Evolutionary conservation across 306 rosid species (phyloP).

Genomic region (Lathyrus oleraceus): DNA sequence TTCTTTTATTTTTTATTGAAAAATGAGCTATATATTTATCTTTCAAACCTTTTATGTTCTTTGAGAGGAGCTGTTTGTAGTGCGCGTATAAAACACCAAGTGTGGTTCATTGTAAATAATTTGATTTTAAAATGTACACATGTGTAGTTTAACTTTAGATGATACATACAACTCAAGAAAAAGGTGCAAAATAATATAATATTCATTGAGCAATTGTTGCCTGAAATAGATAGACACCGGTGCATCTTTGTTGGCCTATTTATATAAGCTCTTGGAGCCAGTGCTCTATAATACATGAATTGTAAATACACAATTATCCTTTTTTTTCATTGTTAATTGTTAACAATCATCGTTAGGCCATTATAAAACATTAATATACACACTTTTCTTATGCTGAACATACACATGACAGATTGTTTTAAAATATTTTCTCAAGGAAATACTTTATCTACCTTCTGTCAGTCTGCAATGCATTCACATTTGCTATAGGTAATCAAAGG

Average conservation of each 20-base stretch:
- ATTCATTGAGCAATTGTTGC: not conserved
- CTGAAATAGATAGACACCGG: not conserved
- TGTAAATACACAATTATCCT: not conserved
- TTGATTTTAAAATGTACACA: not conserved
- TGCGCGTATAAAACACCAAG: not conserved
- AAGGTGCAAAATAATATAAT: not conserved
- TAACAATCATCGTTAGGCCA: not conserved
- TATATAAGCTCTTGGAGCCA: not conserved
- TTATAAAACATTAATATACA: not conserved
- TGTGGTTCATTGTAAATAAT: not conserved
- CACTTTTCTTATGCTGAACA: not conserved
- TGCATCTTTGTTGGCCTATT: slow-evolving; percentile 1
- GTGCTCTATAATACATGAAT: not conserved
- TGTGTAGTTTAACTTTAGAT: not conserved
- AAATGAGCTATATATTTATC: not conserved
- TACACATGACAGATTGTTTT: not conserved
- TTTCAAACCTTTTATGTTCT: not conserved
- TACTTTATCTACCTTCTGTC: slow-evolving; percentile 7
- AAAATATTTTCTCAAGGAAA: not conserved
- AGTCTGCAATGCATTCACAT: not conserved
- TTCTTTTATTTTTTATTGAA: not conserved
- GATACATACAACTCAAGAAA: not conserved
- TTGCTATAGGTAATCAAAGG: not conserved
- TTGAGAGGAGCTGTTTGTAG: not conserved
- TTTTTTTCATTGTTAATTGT: not conserved